Base-by-base conservation (phyloP, 2,329 filamentous ascomycete species). In the Didymosphaeria variabile region DNA sequence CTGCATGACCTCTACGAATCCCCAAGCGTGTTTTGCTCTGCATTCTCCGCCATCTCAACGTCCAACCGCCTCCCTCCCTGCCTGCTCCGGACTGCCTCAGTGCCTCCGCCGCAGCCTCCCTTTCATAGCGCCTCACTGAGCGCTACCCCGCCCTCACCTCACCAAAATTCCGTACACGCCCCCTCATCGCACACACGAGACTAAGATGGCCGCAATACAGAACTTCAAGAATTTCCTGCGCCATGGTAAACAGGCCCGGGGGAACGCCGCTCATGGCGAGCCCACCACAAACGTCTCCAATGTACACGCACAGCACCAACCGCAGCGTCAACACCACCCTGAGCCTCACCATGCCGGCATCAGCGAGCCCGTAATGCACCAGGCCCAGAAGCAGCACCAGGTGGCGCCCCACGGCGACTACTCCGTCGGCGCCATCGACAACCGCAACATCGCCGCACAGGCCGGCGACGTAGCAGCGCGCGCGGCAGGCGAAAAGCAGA, bases 221-320 rank as follows among this genome's bases (percentile, higher is more conserved):
- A 95, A 95, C 78, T 88, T 97, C 73, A 97, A 98, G 83, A 97
- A 97, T 81, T 96, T 98, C 81, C 95, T 98, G 81, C 92, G 94
- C 69, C 94, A 97, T 85, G 94, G 94, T 81, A 97, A 97, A 84
- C 93, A 97, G 85, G 94, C 93, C 71, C 91, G 93, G 68, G 85
- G 87, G 68, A 85, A 88, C 59, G 83, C 84, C 60, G 82, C 79
- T 47, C 86, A 86, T 72, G 86, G 83, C 62, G 86, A 88, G 76
- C 84, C 86, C 68, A 90, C 85, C 68, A 88, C 87, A 62, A 85
- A 86, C 71, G 83, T 89, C 64, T 88, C 88, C 57, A 82, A 85
- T 59, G 84, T 90, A 61, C 87, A 91, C 77, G 88, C 88, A 60
- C 85, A 89, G 72, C 86, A 85, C 57, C 86, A 88, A 69, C 85